Evolutionary conservation across 176 grass and related monocot species (phyloP), one percentile per base, ranked within the genome.

Genomic region (Guadua angustifolia): DNA sequence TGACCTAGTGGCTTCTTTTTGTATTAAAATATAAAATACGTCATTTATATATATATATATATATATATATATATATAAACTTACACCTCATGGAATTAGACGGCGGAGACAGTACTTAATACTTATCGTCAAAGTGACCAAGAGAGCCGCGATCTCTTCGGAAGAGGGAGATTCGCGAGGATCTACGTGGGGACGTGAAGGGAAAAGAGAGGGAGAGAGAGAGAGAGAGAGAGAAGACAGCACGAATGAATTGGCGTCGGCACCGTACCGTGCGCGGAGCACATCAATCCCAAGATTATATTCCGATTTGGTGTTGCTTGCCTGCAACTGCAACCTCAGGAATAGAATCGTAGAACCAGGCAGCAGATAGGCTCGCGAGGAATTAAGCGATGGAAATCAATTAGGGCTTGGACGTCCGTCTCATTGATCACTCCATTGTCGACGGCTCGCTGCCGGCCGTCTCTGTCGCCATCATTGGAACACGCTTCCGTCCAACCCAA

Each of bases 141-240:
- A 45, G 5, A 63, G 65, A 46, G 49, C 65, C 33, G 40, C 9
- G 29, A 24, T 40, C 32, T 22, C 55, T 36, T 36, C 35, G 50
- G 2, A 15, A 4, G 49, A 17, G 49, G 4, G 39, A 61, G 39
- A 55, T 47, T 57, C 38, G 22, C 38, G 49, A 32, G 55, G 67
- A 47, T 73, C 68, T 59, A 25, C 7, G 46, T 21, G 72, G 24
- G 36, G 73, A 77, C 50, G 82, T 58, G 49, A 69, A 69, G 36
- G 61, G 55, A 64, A 16, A 2, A 12, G 9, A 49, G 46, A 46
- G 1, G 3, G 2, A 47, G 45, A 0, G 45, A 14, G 10, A 12
- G 43, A 45, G 10, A 45, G 42, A 10, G 1, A 5, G 0, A 50
- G 0, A 52, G 24, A 0, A 52, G 59, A 25, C 5, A 4, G 19